Percentiles rank a stretch among this genome's conserved stretches.
Evolutionary conservation across 116 monocot genomes (phyloP).

Genomic region (Dioscorea cayenensis): DNA sequence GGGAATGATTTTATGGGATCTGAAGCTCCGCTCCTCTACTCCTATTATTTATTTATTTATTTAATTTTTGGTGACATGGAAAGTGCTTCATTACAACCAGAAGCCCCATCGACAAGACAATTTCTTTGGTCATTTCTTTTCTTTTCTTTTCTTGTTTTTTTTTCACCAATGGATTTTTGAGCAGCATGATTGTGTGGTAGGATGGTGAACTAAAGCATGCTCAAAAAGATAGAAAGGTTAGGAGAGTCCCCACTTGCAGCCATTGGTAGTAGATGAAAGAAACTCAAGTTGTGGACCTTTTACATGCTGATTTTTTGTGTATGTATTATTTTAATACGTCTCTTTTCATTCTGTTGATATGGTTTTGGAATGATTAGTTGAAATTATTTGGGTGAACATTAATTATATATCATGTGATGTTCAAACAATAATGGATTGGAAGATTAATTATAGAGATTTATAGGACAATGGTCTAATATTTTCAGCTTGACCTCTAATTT

Average conservation of each 20-base stretch:
- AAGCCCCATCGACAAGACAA: not conserved
- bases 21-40: not conserved
- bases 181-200: slow-evolving; percentile 6
- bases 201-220: slow-evolving; percentile 15
- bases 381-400: not conserved
- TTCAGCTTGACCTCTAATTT: not conserved
- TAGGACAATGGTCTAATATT: not conserved
- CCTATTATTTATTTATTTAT: not conserved
- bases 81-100: not conserved
- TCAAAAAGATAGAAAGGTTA: not conserved
- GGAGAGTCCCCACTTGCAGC: slow-evolving; percentile 4
- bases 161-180: not conserved
- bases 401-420: not conserved
- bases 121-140: not conserved
- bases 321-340: not conserved
- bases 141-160: too few species aligned
- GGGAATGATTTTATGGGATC: slow-evolving; percentile 9
- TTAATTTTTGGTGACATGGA: not conserved
- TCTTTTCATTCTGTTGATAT: slow-evolving; percentile 7
- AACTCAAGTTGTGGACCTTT: not conserved
- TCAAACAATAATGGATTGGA: not conserved
- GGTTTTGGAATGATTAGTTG: slow-evolving; percentile 26
- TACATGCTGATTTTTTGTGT: not conserved
- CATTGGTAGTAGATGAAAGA: not conserved
- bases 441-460: not conserved